Evolutionary conservation across 352 stramenopile species (phyloP).

Genomic region (Pythium monospermum): DNA sequence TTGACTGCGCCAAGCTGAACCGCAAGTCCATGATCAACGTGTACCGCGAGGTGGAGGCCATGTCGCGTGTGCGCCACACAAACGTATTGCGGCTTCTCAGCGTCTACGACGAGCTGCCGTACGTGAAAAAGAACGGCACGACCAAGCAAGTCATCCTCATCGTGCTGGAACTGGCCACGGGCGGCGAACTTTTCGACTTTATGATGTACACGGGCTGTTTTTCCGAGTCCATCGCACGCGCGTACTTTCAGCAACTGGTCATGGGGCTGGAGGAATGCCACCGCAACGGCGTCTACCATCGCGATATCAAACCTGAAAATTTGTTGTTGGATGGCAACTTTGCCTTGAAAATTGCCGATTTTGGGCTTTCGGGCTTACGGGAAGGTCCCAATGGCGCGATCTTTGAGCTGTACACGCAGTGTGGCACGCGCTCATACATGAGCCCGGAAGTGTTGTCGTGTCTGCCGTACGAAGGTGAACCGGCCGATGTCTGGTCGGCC

Average conservation of each 20-base stretch:
- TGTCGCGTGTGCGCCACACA: constrained; percentile 77
- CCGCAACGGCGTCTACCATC: constrained; percentile 80
- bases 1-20: constrained; percentile 77
- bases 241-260: constrained; percentile 87
- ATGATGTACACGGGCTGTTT: constrained; percentile 93
- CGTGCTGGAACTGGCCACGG: constrained; percentile 83
- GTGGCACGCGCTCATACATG: constrained; percentile 91
- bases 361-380: constrained; percentile 91
- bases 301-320: constrained; percentile 94
- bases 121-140: constrained; percentile 67
- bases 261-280: constrained; percentile 79
- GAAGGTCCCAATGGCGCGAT: constrained; percentile 55
- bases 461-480: constrained; percentile 77
- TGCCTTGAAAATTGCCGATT: constrained; percentile 92
- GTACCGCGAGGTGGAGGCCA: constrained; percentile 87
- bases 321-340: constrained; percentile 84
- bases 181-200: constrained; percentile 89
- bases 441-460: constrained; percentile 88
- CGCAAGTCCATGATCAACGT: constrained; percentile 81
- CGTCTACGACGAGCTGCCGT: constrained; percentile 65
- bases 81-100: constrained; percentile 82
- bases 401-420: constrained; percentile 81
- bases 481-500: constrained; percentile 89
- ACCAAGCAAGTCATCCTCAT: constrained; percentile 84
- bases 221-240: constrained; percentile 78